phyloP scores from a whole-genome alignment of 2,329 filamentous ascomycete genomes.

The Cercospora sp. region DNA sequence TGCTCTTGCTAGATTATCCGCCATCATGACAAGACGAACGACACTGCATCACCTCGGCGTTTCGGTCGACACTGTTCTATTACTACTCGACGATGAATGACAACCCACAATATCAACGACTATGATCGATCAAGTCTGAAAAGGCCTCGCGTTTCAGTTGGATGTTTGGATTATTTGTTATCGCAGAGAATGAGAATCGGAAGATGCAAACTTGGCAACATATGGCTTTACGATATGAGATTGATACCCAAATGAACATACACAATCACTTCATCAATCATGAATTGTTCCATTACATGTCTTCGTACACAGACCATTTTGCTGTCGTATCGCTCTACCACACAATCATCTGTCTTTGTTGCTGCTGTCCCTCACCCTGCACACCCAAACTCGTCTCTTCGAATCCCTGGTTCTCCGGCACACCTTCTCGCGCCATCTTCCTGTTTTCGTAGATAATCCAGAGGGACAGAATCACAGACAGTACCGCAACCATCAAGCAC shows the following conservation, averaged over 20 bases:
- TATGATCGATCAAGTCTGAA: not conserved
- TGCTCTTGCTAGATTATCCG: constrained; percentile 31
- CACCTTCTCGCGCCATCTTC: constrained; percentile 55
- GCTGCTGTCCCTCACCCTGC: constrained; percentile 12
- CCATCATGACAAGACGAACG: constrained; percentile 10
- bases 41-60: constrained; percentile 12
- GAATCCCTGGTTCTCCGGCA: constrained; percentile 30
- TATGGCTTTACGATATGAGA: constrained; percentile 1
- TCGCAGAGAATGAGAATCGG: not conserved
- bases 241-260: constrained; percentile 2
- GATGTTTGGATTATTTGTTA: not conserved
- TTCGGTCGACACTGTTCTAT: not conserved
- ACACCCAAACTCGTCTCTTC: constrained; percentile 27
- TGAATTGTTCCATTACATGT: not conserved
- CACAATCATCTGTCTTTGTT: constrained; percentile 10
- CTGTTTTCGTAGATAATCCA: constrained; percentile 62
- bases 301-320: not conserved
- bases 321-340: not conserved
- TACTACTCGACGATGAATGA: not conserved
- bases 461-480: constrained; percentile 56
- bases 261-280: not conserved
- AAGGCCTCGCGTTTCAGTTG: not conserved
- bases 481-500: constrained; percentile 59
- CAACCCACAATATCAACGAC: not conserved
- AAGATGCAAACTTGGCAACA: not conserved